These are phyloP conservation scores for Sporothrix sp. DNA, from an alignment of 2,329 filamentous ascomycete species.

Conservation along the genomic window DNA sequence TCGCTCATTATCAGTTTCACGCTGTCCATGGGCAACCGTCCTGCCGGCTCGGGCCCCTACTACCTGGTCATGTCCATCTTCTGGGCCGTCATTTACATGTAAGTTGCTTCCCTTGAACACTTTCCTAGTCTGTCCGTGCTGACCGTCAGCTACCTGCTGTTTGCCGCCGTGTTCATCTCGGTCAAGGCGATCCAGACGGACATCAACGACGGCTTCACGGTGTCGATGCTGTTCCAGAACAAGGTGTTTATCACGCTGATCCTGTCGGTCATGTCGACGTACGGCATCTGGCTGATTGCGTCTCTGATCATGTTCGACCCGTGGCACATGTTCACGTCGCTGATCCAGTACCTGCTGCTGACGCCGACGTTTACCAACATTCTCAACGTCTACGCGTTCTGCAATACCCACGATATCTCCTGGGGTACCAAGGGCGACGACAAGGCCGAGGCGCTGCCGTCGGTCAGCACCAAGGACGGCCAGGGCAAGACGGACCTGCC, in stretches of 20 bases:
- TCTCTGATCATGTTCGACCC: conserved; percentile 94
- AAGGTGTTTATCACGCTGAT: conserved; percentile 87
- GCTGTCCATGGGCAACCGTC: conserved; percentile 84
- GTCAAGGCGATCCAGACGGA: conserved; percentile 74
- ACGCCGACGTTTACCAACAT: conserved; percentile 98
- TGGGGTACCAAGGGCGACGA: conserved; percentile 98
- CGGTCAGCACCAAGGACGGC: conserved; percentile 81
- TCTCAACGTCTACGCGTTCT: conserved; percentile 94
- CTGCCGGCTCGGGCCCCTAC: conserved; percentile 83
- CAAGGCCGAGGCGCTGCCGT: conserved; percentile 82
- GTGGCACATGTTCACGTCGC: conserved; percentile 98
- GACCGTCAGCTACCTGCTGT: conserved; percentile 88
- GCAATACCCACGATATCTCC: conserved; percentile 76
- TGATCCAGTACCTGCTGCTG: conserved; percentile 87
- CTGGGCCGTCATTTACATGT: conserved; percentile 92
- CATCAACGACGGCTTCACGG: conserved; percentile 56
- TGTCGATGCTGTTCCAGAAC: conserved; percentile 72
- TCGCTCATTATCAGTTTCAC: conserved; percentile 93
- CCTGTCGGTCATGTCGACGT: conserved; percentile 84
- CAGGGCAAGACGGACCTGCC: conserved; percentile 88
- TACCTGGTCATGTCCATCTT: conserved; percentile 99
- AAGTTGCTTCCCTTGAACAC: conserved; percentile 28
- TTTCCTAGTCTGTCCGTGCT: not conserved
- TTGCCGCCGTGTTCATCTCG: conserved; percentile 89
- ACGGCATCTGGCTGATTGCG: conserved; percentile 82